Base-by-base conservation (phyloP, 805 yeast genomes). In the Candida ovalis region DNA sequence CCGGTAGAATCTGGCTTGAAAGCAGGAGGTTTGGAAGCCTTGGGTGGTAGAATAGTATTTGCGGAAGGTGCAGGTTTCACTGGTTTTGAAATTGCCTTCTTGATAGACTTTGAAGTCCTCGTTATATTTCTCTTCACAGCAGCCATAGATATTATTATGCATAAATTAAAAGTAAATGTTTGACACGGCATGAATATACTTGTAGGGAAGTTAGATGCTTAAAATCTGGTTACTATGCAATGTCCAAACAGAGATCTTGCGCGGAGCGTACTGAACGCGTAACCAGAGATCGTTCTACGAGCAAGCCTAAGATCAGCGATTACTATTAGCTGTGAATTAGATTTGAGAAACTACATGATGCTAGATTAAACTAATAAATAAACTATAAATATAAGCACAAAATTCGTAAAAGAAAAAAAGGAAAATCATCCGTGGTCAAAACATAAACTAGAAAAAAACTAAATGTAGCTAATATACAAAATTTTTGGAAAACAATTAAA, bases 11-110 rank as follows among this genome's bases (percentile, higher is more conserved):
- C 70, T 2, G 47, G 53, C 9, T 57, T 55, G 47, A 56, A 69
- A 23, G 58, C 56, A 15, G 75, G 67, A 13, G 72, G 70, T 41
- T 60, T 68, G 28, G 60, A 61, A 4, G 71, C 68, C 3, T 21
- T 27, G 12, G 74, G 74, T 13, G 59, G 52, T 5, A 25, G 9
- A 1, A 25, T 19, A 3, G 35, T n/a, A 23, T 36, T 15, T n/a
- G 25, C 25, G 4, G 27, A 28, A 13, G 36, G 21, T 9, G 32
- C 17, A 10, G 43, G 27, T 7, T 43, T 43, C 15, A 6, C 18
- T 12, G 32, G 1, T 23, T 23, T 39, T 23, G 40, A 19, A n/a
- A n/a, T n/a, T n/a, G n/a, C n/a, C n/a, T 17, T 17, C 12, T n/a
- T 33, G 41, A 23, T n/a, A 7, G 41, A 39, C 41, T n/a, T 23